Evolutionary conservation across 2,329 filamentous ascomycete species (phyloP), one percentile per base, ranked within the genome.

Genomic region (Alternaria sp.): DNA sequence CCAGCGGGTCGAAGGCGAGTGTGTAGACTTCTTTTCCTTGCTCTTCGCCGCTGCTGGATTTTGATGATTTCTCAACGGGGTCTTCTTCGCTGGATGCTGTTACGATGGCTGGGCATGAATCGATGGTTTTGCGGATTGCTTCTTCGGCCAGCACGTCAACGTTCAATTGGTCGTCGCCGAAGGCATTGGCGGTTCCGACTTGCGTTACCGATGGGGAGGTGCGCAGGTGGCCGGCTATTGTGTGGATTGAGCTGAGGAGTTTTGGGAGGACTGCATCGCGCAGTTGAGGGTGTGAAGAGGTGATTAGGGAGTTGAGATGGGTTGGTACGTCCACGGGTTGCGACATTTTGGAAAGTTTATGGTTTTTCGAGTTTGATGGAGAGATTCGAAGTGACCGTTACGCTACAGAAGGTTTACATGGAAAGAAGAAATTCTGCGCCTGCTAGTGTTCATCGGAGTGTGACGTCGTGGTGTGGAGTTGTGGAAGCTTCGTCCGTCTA

Each of bases 61-160:
- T 23, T 20, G 55, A 60, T 1, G 60, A 44, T 15, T 89, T 87
- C 1, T 87, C 72, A 3, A 58, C 20, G 0, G 87, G 87, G 55
- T 89, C 87, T 71, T 90, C 88, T 72, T 90, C 88, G 73, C 87
- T 89, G 78, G 86, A 89, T 7, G 87, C 87, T 0, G 87, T 85
- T 20, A 85, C 75, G 10, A 89, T 79, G 2, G 85, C 87, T 0
- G 81, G 80, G 47, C 84, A 84, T 63, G 82, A 82, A 65, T 87
- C 84, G 63, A 87, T 86, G 8, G 84, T 83, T 0, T 84, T 84
- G 18, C 87, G 84, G 51, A 89, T 82, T 23, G 84, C 81, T 21
- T 87, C 80, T 70, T 89, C 87, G 8, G 87, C 82, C n/a, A 86
- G 74, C 60, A 85, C 86, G 68, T 88, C 86, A 64, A 89, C 86